Base-by-base conservation (phyloP, 2,329 filamentous ascomycete genomes). In the Fusarium sp. region DNA sequence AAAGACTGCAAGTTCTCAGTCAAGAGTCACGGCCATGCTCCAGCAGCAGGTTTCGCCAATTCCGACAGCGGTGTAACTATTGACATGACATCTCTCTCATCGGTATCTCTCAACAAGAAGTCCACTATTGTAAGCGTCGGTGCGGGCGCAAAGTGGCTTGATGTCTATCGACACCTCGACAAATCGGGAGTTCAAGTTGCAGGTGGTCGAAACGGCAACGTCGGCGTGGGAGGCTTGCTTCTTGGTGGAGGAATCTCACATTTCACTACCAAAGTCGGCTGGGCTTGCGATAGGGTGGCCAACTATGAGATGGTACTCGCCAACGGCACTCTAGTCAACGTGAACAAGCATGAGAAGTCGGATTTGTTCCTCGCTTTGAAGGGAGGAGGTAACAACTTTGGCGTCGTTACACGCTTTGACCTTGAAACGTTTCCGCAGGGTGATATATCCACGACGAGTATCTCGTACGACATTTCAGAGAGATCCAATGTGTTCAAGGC, bases 111-210 rank as follows among this genome's bases (percentile, higher is more conserved):
- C 2, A 17, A 44, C 7, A 23, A 40, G 6, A 26, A 33, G 4
- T 33, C 37, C 5, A 18, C n/a, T 5, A n/a, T 41, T 14, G 42
- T 27, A 8, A 32, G 54, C 20, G 17, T 64, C 5, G 60, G 37
- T 5, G 48, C 60, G 12, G 60, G 62, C 2, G 61, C 60, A 30
- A 64, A 56, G 7, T 64, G 62, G 62, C 13, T 63, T 7, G 30
- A 58, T 7, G 60, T 64, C 4, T 64, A 57, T 23, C 13, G 40
- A 15, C 14, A 49, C 6, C 18, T 64, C 12, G 2, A 23, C 1
- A 4, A 11, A 1, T 40, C 38, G 14, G 41, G 35, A 0, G 42
- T 55, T 1, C 37, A 63, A 27, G 60, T 65, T 2, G n/a, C 62
- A 0, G 62, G 62, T 3, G 62, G 60, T 7, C 42, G 60, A 17